Base-by-base conservation (phyloP, 2,329 filamentous ascomycete species). In the Lachnellula suecica region DNA sequence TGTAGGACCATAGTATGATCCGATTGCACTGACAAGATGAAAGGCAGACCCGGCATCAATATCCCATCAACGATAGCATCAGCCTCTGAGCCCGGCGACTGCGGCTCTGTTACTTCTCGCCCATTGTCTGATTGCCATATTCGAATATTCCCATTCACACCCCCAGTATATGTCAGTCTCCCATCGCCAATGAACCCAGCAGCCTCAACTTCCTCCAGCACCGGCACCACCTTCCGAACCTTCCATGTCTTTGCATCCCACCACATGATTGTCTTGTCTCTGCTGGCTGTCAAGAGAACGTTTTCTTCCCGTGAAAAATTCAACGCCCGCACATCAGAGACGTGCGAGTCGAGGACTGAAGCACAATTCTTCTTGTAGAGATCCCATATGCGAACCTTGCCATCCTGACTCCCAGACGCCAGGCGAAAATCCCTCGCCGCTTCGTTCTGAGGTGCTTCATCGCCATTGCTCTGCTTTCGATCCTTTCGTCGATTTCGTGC, bases 241-340 rank as follows among this genome's bases (percentile, higher is more conserved):
- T 92, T 93, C 91, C 94, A 99, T 20, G 85, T 91, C 59, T 76
- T 82, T 19, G 88, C 81, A 71, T 96, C 88, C 93, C 94, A 99
- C 70, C 95, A 81, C 57, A 94, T 94, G 49, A 94, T 82, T 0
- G 94, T 97, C 74, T 96, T 95, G 73, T 99, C 94, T 72, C 94
- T 83, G 67, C 91, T 89, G 19, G 85, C 91, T 4, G 91, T 94
- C 2, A 99, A 79, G 25, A 99, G 74, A 4, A 84, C 76, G 65
- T 93, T 84, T 64, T 91, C 83, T 49, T 85, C 74, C 0, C 83
- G 70, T 4, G 89, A 94, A 69, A 89, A 99, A 62, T 94, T 89
- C 45, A 99, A 70, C 47, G 84, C 85, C 61, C 91, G 86, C n/a
- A 99, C 89, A 60, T 97, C 89, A 9, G 94, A 97, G 20, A 96